These are phyloP conservation scores for Coemansia umbellata DNA, from an alignment of 192 early-diverging fungal species.

Conservation along the genomic window DNA sequence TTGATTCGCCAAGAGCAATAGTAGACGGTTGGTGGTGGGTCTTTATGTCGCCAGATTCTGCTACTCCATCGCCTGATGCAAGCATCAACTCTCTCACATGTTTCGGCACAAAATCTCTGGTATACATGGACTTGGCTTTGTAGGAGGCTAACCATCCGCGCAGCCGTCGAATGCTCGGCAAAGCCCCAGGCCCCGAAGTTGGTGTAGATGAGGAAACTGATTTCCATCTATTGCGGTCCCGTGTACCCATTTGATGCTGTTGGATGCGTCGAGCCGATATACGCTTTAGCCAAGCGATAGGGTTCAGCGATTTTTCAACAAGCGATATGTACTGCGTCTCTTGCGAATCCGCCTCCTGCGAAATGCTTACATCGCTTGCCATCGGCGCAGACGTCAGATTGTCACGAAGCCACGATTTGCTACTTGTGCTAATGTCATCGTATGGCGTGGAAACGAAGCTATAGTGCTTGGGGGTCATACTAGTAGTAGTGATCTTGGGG, in stretches of 20 bases:
- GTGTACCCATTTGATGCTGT: slow-evolving; percentile 2
- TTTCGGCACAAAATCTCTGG: slow-evolving; percentile 20
- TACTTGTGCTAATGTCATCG: slow-evolving; percentile 25
- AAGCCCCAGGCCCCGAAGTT: neutral
- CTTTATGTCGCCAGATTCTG: neutral
- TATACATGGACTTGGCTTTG: slow-evolving; percentile 27
- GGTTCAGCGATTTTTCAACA: slow-evolving; percentile 40
- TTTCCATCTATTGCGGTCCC: neutral
- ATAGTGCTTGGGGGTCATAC: slow-evolving; percentile 23
- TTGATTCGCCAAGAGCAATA: no score
- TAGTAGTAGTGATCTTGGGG: neutral
- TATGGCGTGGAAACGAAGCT: slow-evolving; percentile 30
- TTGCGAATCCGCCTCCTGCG: slow-evolving; percentile 1
- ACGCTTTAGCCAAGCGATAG: slow-evolving; percentile 40
- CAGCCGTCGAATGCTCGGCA: slow-evolving; percentile 19
- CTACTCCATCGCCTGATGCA: neutral
- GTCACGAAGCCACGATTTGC: slow-evolving; percentile 33
- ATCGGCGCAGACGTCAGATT: slow-evolving; percentile 3
- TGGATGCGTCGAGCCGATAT: slow-evolving; percentile 33
- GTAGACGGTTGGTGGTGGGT: no score
- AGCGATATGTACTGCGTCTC: slow-evolving; percentile 12
- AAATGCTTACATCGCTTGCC: neutral
- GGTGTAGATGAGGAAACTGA: neutral
- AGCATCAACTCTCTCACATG: neutral
- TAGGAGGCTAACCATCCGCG: slow-evolving; percentile 38